These are phyloP conservation scores for Candida ortonii DNA, from an alignment of 805 yeast species.

Conservation along the genomic window DNA sequence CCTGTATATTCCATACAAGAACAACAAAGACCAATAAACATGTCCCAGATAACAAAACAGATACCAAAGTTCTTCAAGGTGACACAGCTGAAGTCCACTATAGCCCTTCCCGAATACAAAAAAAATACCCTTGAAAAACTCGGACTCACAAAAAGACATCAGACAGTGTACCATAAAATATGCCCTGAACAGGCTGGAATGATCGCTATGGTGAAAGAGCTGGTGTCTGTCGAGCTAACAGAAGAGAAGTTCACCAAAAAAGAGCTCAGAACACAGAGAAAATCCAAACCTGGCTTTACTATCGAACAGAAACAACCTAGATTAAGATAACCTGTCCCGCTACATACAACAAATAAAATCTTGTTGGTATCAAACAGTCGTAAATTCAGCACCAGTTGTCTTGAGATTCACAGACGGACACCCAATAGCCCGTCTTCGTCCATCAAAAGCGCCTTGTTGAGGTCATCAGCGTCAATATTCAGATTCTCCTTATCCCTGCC, in stretches of 20 bases:
- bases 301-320: conserved; percentile 36
- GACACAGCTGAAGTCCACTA: conserved; percentile 75
- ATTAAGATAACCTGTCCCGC: conserved; percentile 6
- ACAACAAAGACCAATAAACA: conserved; percentile 4
- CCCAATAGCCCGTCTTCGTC: conserved; percentile 14
- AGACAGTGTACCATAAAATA: conserved; percentile 67
- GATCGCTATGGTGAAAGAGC: conserved; percentile 77
- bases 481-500: conserved; percentile 14
- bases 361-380: conserved; percentile 1
- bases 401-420: conserved; percentile 7
- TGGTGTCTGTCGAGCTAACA: conserved; percentile 76
- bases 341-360: too few species aligned
- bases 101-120: conserved; percentile 73
- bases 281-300: conserved; percentile 61
- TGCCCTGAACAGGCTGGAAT: conserved; percentile 83
- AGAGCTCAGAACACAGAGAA: conserved; percentile 55
- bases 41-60: conserved; percentile 15
- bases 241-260: conserved; percentile 48
- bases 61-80: conserved; percentile 52
- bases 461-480: conserved; percentile 32
- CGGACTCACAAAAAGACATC: conserved; percentile 75
- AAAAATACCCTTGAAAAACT: conserved; percentile 64
- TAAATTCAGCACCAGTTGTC: too few species aligned
- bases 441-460: conserved; percentile 25
- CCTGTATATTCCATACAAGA: neutral